Evolutionary conservation across 345 rosid species (phyloP), one percentile per base, ranked within the genome.

Genomic region (Conringia planisiliqua): DNA sequence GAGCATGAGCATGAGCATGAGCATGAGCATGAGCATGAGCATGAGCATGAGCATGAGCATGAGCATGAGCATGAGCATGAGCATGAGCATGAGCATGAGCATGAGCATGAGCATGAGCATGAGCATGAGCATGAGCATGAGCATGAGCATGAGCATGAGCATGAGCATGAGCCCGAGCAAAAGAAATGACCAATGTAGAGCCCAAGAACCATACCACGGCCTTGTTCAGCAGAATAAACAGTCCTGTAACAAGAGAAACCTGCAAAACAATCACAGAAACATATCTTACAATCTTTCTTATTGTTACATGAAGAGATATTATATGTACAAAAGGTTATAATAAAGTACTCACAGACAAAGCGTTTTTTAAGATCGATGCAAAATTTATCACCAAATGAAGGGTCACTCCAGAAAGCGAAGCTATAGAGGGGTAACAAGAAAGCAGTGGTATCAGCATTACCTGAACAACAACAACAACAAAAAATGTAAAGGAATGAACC

Each of bases 371-470:
- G 55, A 72, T 72, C 16, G 78, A 74, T 33, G 67, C 73, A 65
- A 24, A 5, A 14, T 46, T 67, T 33, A 66, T 58, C 59, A 66
- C 66, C 48, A 74, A 24, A 54, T 63, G 71, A 0, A 73, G 66
- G 9, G 71, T 22, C 27, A 55, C 9, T 32, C 78, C 78, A 4
- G 72, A 56, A 35, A 74, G 72, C 33, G 24, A 55, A 66, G 72
- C 72, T 66, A 74, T 74, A 36, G 48, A 74, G 5, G 78, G 78
- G 73, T 66, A 74, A 74, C 73, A 65, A 18, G 66, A 66, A 56
- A 74, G 78, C 32, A 74, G 22, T 6, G 78, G 78, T 48, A 74
- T 74, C 9, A 67, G 18, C 62, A 62, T 1, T 30, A 72, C 44
- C 70, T 72, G 63, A 39, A 38, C 33, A 62, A 16, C 10, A 50